phyloP scores from a whole-genome alignment of 305 asterid genomes.

The Lippia alba region DNA sequence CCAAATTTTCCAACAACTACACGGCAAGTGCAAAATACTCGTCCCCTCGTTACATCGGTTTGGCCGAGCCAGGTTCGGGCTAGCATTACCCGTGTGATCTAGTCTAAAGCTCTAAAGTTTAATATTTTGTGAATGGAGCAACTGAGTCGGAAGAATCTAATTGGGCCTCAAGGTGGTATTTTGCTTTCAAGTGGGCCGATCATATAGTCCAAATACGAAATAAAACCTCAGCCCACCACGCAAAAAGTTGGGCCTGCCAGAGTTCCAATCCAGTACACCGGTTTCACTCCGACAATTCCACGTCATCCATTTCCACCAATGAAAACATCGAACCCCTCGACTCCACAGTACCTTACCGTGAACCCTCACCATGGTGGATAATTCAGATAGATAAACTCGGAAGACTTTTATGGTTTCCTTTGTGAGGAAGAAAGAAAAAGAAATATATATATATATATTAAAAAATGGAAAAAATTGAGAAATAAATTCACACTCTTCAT shows the following conservation, averaged over 20 bases:
- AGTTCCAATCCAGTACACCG: not conserved
- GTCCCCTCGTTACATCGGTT: no score
- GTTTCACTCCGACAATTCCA: not conserved
- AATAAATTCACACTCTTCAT: constrained; percentile 29
- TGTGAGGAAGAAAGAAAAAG: constrained; percentile 33
- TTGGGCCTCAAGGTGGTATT: no score
- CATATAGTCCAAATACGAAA: not conserved
- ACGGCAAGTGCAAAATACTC: no score
- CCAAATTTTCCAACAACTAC: no score
- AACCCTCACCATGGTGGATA: constrained; percentile 22
- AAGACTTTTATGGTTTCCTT: constrained; percentile 44
- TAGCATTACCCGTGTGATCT: no score
- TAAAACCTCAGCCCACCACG: not conserved
- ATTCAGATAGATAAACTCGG: constrained; percentile 31
- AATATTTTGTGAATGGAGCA: no score
- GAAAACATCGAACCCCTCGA: not conserved
- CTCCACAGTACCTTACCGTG: not conserved
- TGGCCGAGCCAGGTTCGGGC: no score
- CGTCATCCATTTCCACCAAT: constrained; percentile 18
- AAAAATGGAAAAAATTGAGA: constrained; percentile 1
- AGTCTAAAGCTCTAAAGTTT: no score
- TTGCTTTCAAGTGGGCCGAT: not conserved
- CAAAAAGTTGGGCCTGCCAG: not conserved
- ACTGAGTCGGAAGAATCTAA: no score
- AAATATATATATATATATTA: not conserved